A percentile compares a stretch with the other conserved stretches of the same genome.
phyloP scores from a whole-genome alignment of 495 filamentous ascomycete species.

The Tetracladium marchalianum region DNA sequence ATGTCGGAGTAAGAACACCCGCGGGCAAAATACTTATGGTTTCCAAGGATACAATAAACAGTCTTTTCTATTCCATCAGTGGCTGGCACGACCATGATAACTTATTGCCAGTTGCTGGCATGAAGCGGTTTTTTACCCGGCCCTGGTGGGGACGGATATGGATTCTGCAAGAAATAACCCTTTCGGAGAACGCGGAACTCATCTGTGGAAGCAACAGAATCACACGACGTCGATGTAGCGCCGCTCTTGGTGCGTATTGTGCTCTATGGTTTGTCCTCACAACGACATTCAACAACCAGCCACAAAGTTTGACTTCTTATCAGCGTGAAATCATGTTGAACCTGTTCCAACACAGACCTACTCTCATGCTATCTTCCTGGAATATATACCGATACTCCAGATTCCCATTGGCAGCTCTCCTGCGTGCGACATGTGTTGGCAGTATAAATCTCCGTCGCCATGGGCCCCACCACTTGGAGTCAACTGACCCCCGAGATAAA shows the following conservation, averaged over 20 bases:
- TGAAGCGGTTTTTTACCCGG: slow-evolving; percentile 4
- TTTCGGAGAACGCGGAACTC: slow-evolving; percentile 10
- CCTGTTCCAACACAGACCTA: neutral
- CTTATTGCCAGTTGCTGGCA: slow-evolving; percentile 7
- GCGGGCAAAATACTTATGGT: neutral
- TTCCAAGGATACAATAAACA: neutral
- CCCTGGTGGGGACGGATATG: slow-evolving; percentile 17
- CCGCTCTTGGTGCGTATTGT: slow-evolving; percentile 1
- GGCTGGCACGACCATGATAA: slow-evolving; percentile 2
- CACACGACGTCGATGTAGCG: neutral
- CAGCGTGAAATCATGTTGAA: neutral
- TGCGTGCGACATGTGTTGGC: slow-evolving; percentile 2
- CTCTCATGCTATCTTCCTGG: neutral
- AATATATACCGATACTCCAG: neutral
- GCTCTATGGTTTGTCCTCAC: neutral
- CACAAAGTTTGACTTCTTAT: neutral
- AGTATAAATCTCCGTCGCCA: neutral
- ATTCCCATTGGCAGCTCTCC: slow-evolving; percentile 5
- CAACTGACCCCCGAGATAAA: slow-evolving; percentile 18
- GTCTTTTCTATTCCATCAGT: slow-evolving; percentile 8
- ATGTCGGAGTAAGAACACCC: neutral
- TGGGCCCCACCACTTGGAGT: neutral
- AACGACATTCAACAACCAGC: neutral
- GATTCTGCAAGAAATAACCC: slow-evolving; percentile 17
- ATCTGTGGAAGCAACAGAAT: slow-evolving; percentile 9